phyloP scores from a whole-genome alignment of 495 filamentous ascomycete species.

The Echria macrotheca region DNA sequence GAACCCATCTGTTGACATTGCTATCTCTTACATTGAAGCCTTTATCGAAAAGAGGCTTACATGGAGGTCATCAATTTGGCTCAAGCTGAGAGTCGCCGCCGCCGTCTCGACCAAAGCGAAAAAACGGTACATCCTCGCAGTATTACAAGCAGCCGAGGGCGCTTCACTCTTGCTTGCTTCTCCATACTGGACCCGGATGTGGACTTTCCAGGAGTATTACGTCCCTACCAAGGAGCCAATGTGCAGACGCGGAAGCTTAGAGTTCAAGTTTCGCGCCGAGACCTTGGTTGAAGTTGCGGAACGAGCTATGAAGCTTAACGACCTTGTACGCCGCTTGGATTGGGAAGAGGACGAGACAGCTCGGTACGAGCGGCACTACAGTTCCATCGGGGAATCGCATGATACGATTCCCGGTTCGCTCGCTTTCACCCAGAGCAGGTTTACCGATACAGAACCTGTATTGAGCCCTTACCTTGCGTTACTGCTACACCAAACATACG shows the following conservation, averaged over 20 bases:
- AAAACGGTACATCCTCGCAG: not conserved
- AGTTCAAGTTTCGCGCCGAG: not conserved
- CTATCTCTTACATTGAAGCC: not conserved
- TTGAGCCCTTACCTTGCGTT: too few species aligned
- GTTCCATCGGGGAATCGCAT: not conserved
- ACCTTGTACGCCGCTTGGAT: not conserved
- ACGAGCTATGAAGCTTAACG: not conserved
- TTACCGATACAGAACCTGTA: too few species aligned
- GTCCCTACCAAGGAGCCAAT: not conserved
- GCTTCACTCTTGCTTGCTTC: not conserved
- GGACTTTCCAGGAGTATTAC: not conserved
- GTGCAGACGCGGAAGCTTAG: not conserved
- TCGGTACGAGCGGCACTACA: not conserved
- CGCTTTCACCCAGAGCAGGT: not conserved
- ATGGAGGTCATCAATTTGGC: not conserved
- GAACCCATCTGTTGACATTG: not conserved
- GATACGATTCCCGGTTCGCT: not conserved
- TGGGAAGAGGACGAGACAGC: not conserved
- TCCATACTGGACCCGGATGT: not conserved
- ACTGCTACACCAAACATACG: not conserved
- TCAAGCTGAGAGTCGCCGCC: not conserved
- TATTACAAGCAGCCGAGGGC: not conserved
- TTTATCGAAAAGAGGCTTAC: not conserved
- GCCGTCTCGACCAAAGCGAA: not conserved
- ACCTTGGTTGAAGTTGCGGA: not conserved